Conservation (phyloP, 306 rosid genomes). For the Nissolia schottii region DNA sequence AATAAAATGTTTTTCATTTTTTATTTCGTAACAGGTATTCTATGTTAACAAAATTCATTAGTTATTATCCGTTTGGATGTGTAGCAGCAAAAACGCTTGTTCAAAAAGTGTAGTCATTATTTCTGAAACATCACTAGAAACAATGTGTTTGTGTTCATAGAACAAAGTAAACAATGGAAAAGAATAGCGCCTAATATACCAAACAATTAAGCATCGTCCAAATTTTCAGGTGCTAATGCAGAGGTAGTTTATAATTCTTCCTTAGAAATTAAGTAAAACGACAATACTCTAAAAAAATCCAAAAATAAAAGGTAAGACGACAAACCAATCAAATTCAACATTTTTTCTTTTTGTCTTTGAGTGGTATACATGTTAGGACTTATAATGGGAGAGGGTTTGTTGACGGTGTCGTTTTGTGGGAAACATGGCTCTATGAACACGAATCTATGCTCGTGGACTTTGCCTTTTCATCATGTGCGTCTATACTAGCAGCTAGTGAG, state of each 20-base stretch:
- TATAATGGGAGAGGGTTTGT: not conserved
- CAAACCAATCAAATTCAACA: slow-evolving; percentile 35
- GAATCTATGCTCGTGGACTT: slow-evolving; percentile 39
- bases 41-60: too few species aligned
- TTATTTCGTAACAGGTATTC: too few species aligned
- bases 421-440: slow-evolving; percentile 28
- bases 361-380: slow-evolving; percentile 24
- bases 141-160: slow-evolving; percentile 11
- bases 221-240: slow-evolving; percentile 12
- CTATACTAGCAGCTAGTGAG: slow-evolving; percentile 33
- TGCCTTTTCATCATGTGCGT: slow-evolving; percentile 42
- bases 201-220: slow-evolving; percentile 25
- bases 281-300: too few species aligned
- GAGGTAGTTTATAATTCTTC: slow-evolving; percentile 13
- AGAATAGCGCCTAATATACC: slow-evolving; percentile 25
- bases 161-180: slow-evolving; percentile 19
- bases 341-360: slow-evolving; percentile 25
- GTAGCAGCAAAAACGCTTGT: too few species aligned
- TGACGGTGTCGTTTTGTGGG: slow-evolving; percentile 27
- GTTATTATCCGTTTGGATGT: too few species aligned
- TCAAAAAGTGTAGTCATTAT: too few species aligned
- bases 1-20: too few species aligned
- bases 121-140: not conserved
- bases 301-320: too few species aligned
- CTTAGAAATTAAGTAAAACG: slow-evolving; percentile 31